Conservation (phyloP, 1,139 yeast genomes). For the Kurtzmaniella quercitrusa region DNA sequence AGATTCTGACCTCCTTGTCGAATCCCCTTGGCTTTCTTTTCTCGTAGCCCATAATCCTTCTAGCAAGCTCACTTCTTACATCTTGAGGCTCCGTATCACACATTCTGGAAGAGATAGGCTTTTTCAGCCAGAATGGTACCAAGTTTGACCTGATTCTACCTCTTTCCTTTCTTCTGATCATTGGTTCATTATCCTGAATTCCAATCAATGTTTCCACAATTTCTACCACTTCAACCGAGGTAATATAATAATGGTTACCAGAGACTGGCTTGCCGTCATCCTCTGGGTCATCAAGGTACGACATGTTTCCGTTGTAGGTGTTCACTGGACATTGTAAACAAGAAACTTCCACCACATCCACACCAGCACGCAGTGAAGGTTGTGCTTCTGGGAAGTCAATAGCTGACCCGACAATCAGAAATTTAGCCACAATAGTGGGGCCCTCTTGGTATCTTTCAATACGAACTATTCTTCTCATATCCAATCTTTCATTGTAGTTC, state of each 20-base stretch:
- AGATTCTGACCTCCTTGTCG: conserved; percentile 61
- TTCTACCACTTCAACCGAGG: conserved; percentile 63
- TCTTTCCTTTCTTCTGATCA: conserved; percentile 52
- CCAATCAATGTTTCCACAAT: conserved; percentile 59
- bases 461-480: conserved; percentile 53
- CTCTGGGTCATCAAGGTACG: not conserved
- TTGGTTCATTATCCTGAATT: conserved; percentile 41
- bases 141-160: conserved; percentile 62
- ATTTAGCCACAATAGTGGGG: conserved; percentile 42
- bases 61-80: conserved; percentile 52
- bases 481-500: conserved; percentile 41
- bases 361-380: conserved; percentile 32
- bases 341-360: conserved; percentile 55
- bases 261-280: not conserved
- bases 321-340: conserved; percentile 44
- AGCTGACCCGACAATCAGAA: conserved; percentile 51
- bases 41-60: conserved; percentile 63
- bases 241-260: conserved; percentile 35
- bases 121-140: conserved; percentile 66
- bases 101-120: conserved; percentile 51
- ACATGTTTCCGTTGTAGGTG: not conserved
- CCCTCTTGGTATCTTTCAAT: conserved; percentile 52
- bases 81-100: conserved; percentile 25
- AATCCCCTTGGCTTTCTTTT: conserved; percentile 62
- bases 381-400: conserved; percentile 39